Conservation (phyloP, 805 yeast species). For the Maudiozyma serrabonitensis region DNA sequence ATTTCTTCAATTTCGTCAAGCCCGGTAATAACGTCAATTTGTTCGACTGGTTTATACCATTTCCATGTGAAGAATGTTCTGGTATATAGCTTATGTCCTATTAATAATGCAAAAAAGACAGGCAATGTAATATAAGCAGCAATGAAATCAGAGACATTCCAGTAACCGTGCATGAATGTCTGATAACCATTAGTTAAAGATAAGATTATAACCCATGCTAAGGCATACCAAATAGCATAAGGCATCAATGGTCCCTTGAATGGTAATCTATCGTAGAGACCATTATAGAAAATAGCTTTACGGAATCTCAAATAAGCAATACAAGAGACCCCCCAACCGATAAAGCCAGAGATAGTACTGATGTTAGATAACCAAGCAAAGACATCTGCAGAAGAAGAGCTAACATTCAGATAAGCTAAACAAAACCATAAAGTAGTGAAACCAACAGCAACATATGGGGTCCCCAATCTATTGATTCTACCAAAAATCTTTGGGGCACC, state of each 20-base stretch:
- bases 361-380: slow-evolving; percentile 60
- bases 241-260: slow-evolving; percentile 50
- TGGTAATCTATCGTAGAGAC: slow-evolving; percentile 46
- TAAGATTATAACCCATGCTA: slow-evolving; percentile 41
- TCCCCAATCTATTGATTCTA: slow-evolving; percentile 44
- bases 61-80: slow-evolving; percentile 29
- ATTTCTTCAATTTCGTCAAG: slow-evolving; percentile 51
- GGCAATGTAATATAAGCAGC: slow-evolving; percentile 62
- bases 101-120: slow-evolving; percentile 36
- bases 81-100: slow-evolving; percentile 47
- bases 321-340: slow-evolving; percentile 50
- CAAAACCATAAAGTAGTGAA: slow-evolving; percentile 28
- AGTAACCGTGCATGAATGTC: slow-evolving; percentile 42
- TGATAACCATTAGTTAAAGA: slow-evolving; percentile 66
- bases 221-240: slow-evolving; percentile 45
- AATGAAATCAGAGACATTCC: slow-evolving; percentile 47
- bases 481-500: slow-evolving; percentile 41
- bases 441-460: slow-evolving; percentile 35
- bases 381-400: slow-evolving; percentile 42
- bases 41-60: slow-evolving; percentile 43
- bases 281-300: slow-evolving; percentile 48
- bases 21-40: slow-evolving; percentile 53
- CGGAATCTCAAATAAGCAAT: slow-evolving; percentile 53
- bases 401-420: slow-evolving; percentile 45
- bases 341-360: slow-evolving; percentile 56